Percentiles rank a stretch among this genome's conserved stretches.
phyloP scores from a whole-genome alignment of 306 rosid genomes.

The Vigna reflexopilosa region DNA sequence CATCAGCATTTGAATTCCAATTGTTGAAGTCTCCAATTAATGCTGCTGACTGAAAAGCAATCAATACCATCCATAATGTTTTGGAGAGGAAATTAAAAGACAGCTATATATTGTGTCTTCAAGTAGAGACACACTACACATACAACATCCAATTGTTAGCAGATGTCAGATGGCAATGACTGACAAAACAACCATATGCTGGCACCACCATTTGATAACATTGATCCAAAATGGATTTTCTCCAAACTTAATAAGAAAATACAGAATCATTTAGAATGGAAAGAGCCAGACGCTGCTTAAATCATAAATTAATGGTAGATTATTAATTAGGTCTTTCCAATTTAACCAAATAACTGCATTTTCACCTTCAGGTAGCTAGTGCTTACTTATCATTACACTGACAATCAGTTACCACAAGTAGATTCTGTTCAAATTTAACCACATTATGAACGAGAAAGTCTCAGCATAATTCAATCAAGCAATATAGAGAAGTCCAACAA shows the following conservation, averaged over 20 bases:
- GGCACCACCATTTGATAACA: too few species aligned
- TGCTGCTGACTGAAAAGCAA: constrained; percentile 82
- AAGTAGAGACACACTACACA: constrained; percentile 24
- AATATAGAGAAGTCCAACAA: constrained; percentile 27
- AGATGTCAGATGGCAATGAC: too few species aligned
- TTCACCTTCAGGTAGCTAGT: constrained; percentile 27
- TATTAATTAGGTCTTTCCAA: constrained; percentile 33
- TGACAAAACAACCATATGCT: too few species aligned
- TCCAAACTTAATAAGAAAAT: constrained; percentile 19
- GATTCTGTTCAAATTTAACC: constrained; percentile 8
- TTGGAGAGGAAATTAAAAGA: constrained; percentile 32
- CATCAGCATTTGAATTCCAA: constrained; percentile 93
- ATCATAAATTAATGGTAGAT: constrained; percentile 12
- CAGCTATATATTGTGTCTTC: constrained; percentile 11
- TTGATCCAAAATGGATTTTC: constrained; percentile 42
- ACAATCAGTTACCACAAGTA: constrained; percentile 17
- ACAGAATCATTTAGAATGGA: constrained; percentile 25
- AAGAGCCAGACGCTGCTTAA: constrained; percentile 29
- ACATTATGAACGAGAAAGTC: constrained; percentile 1
- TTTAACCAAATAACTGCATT: constrained; percentile 2
- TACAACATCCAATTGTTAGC: constrained; percentile 25
- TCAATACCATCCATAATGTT: constrained; percentile 34
- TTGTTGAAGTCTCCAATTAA: constrained; percentile 94
- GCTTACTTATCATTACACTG: constrained; percentile 8
- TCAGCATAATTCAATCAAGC: constrained; percentile 7